A percentile compares a stretch with the other conserved stretches of the same genome.
These are phyloP conservation scores for Penicillium sp. DNA, from an alignment of 2,329 filamentous ascomycete genomes.

Conservation along the genomic window DNA sequence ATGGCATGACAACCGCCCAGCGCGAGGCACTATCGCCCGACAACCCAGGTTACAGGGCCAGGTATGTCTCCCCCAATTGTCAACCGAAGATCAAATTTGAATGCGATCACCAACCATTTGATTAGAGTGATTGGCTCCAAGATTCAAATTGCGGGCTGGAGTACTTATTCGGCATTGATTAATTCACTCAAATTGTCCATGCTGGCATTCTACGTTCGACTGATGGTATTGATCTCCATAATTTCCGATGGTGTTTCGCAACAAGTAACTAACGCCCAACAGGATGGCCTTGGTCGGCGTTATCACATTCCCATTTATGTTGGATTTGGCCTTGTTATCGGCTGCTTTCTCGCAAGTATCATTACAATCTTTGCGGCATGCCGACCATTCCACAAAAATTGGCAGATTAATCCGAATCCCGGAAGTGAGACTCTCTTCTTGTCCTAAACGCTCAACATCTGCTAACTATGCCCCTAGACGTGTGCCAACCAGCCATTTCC, in stretches of 20 bases:
- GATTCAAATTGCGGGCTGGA: conserved; percentile 54
- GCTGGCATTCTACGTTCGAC: conserved; percentile 54
- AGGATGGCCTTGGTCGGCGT: conserved; percentile 27
- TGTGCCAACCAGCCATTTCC: conserved; percentile 51
- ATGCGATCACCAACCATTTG: background rate
- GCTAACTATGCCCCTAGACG: conserved; percentile 29
- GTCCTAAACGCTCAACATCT: background rate
- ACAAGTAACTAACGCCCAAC: background rate
- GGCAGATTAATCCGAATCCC: conserved; percentile 59
- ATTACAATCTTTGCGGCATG: conserved; percentile 53
- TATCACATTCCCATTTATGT: conserved; percentile 46
- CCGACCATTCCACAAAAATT: conserved; percentile 52
- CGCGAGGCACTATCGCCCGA: conserved; percentile 44
- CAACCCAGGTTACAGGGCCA: conserved; percentile 46
- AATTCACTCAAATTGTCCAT: conserved; percentile 55
- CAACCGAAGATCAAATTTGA: background rate
- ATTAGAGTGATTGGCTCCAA: conserved; percentile 52
- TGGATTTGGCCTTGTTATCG: conserved; percentile 50
- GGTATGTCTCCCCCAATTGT: conserved; percentile 12
- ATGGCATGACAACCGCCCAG: conserved; percentile 53
- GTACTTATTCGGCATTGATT: conserved; percentile 51
- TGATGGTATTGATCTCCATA: conserved; percentile 40
- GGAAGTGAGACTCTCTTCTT: conserved; percentile 45
- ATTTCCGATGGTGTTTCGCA: background rate
- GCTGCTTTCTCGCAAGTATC: conserved; percentile 49